phyloP scores from a whole-genome alignment of 169 alveolate species.

The Plasmodium coatneyi region DNA sequence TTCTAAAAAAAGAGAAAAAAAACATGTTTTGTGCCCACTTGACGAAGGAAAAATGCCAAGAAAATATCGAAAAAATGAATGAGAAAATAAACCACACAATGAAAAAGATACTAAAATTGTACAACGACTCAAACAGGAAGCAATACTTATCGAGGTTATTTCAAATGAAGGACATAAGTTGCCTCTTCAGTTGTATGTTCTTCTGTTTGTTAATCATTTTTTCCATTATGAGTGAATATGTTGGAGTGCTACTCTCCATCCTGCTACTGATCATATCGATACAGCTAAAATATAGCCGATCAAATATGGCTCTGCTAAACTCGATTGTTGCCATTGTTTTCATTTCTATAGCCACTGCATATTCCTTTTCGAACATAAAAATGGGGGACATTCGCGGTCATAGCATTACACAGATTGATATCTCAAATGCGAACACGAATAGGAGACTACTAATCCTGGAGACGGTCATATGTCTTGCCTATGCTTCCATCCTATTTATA shows the following conservation, averaged over 20 bases:
- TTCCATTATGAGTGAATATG: constrained; percentile 36
- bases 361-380: constrained; percentile 20
- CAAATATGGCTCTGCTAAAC: constrained; percentile 44
- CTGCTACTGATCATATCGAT: constrained; percentile 54
- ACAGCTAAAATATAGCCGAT: constrained; percentile 37
- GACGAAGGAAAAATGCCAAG: constrained; percentile 31
- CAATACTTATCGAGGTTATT: constrained; percentile 54
- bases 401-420: background rate
- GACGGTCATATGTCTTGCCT: constrained; percentile 9
- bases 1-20: background rate
- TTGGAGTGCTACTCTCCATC: constrained; percentile 33
- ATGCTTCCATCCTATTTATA: constrained; percentile 36
- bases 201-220: constrained; percentile 50
- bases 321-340: constrained; percentile 37
- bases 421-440: background rate
- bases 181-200: constrained; percentile 67
- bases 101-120: constrained; percentile 11
- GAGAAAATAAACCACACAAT: constrained; percentile 33
- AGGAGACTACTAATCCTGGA: constrained; percentile 21
- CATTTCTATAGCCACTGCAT: constrained; percentile 33
- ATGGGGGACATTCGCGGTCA: background rate
- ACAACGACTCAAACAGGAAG: constrained; percentile 53
- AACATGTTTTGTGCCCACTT: background rate
- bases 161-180: constrained; percentile 57
- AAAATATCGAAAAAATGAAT: constrained; percentile 45